Evolutionary conservation across 345 rosid genomes (phyloP), one percentile per base, ranked within the genome.

Genomic region (Conringia planisiliqua): DNA sequence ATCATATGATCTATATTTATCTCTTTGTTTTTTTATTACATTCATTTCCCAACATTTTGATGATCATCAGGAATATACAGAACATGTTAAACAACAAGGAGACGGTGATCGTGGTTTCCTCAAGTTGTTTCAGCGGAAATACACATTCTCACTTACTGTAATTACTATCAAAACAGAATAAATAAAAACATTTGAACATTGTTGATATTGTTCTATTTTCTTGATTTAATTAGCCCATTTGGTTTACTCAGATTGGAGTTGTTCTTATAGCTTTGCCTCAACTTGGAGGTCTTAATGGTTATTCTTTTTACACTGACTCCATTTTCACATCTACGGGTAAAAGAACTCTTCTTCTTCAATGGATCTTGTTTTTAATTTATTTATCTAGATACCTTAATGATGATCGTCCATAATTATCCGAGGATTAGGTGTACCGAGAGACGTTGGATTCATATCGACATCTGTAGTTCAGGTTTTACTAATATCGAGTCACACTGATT

Each of bases 181-280:
- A 0, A 58, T 18, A 18, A 7, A 16, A 46, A 3, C 43, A 8
- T 1, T 9, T 14, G 3, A 43, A 10, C 48, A 54, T 50, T 50
- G 3, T 51, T 51, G 1, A 26, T 52, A 9, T 26, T 26, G 17
- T 52, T 22, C 27, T 6, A 12, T 46, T 36, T 40, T 54, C 57
- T 63, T 73, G 20, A 55, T 43, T 32, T 36, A 17, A 14, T 32
- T 36, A 17, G 10, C 5, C 9, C 0, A 38, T 3, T 29, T 67
- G 24, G 48, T 68, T 67, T 1, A 43, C 11, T 4, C 57, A 87
- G 94, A 86, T 89, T 70, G 94, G 87, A 30, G 84, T 88, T 61
- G 91, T 90, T 40, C 79, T 92, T 70, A 92, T 92, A 92, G 88
- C 76, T 58, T 79, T 92, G 78, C 98, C 91, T 76, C 90, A 90